Conservation (phyloP, 78 protist genomes). For the Mastigamoeba balamuthi region DNA sequence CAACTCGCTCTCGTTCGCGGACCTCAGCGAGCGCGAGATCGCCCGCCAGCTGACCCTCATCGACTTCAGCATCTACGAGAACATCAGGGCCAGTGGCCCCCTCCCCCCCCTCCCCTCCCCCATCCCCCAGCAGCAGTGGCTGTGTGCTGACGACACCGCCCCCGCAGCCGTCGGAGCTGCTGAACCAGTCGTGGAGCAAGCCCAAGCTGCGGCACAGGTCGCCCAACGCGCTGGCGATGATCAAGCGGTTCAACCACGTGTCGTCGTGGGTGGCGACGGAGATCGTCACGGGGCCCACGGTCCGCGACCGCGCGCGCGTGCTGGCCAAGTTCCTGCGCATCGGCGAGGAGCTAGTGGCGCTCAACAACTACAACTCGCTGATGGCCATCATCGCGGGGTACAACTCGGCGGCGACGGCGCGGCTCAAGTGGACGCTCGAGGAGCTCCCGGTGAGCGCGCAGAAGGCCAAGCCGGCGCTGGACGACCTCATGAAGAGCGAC, state of each 20-base stretch:
- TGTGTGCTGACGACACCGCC: neutral
- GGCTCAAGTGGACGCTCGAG: slow-evolving; percentile 60
- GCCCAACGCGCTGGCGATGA: slow-evolving; percentile 39
- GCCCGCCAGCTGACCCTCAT: slow-evolving; percentile 66
- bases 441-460: slow-evolving; percentile 20
- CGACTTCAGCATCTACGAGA: slow-evolving; percentile 9
- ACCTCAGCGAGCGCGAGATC: slow-evolving; percentile 64
- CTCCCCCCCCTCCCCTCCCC: neutral
- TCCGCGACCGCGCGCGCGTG: slow-evolving; percentile 28
- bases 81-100: neutral
- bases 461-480: slow-evolving; percentile 27
- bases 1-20: slow-evolving; percentile 19
- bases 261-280: slow-evolving; percentile 62
- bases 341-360: slow-evolving; percentile 27
- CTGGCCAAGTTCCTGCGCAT: slow-evolving; percentile 44
- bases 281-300: slow-evolving; percentile 24
- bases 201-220: slow-evolving; percentile 32
- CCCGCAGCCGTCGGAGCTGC: slow-evolving; percentile 47
- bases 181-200: slow-evolving; percentile 63
- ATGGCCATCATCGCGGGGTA: slow-evolving; percentile 63
- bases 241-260: slow-evolving; percentile 49
- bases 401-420: slow-evolving; percentile 41
- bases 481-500: slow-evolving; percentile 45
- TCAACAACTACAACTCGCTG: slow-evolving; percentile 56
- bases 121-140: slow-evolving; percentile 29